Base-by-base conservation (phyloP, 352 stramenopile species). In the Phytophthora pinifolia region DNA sequence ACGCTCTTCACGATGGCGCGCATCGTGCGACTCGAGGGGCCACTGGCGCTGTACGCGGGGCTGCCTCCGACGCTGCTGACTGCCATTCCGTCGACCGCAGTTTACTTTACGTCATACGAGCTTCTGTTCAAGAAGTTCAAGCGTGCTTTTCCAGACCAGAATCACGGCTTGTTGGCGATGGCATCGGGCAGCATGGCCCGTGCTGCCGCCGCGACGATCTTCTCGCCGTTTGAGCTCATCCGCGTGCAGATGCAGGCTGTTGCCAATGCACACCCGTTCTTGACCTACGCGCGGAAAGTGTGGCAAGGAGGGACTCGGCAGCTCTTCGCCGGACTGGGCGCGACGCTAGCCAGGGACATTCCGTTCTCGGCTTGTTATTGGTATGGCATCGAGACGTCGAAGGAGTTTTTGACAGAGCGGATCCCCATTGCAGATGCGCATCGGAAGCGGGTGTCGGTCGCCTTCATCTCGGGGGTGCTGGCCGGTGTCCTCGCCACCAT, bases 51-150 rank as follows among this genome's bases (percentile, higher is more conserved):
- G 25, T 93, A 93, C 53, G 71, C 83, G 7, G 92, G 92, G 2
- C 61, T 98, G 8, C 60, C 72, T 8, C 92, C 95, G 6, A 98
- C 90, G 6, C 56, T 98, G n/a, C 52, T 97, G 25, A 97, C 97
- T 60, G 88, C 88, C 1, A 75, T 98, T 10, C 94, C 96, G 1
- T 97, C 92, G 34, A 98, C 92, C 0, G 89, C 94, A 6, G 62
- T 98, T 29, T 98, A 98, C 62, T 98, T 98, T 59, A 89, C 89
- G 4, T 84, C 79, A 3, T 98, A 98, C 56, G 96, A 98, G 47
- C 53, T 85, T 45, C 53, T 96, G 9, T 55, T 82, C 13, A 55
- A 65, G 13, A 43, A 53, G 20, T 54, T 78, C 9, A 77, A 72
- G 45, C 49, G 54, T 8, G 10, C 59, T 6, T 77, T 78, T 45